Conservation (phyloP, 164 flowering plant genomes). For the Magnolia officinalis region DNA sequence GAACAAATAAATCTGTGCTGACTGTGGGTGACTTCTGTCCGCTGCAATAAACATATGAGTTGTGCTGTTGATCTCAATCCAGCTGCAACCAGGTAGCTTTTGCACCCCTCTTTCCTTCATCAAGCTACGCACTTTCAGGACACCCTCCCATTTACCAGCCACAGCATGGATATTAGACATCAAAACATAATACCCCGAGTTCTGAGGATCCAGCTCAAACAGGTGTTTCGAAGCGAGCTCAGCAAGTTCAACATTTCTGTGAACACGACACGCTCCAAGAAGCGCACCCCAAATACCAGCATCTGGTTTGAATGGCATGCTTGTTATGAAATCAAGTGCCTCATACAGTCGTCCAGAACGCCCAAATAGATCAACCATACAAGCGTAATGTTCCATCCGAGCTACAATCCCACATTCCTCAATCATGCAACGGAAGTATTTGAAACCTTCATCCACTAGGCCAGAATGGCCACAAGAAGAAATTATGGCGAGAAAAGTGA, state of each 20-base stretch:
- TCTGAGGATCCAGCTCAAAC: slow-evolving; percentile 62
- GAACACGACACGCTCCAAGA: slow-evolving; percentile 72
- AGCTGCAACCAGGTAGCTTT: slow-evolving; percentile 81
- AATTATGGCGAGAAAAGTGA: slow-evolving; percentile 72
- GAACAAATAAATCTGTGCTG: slow-evolving; percentile 41
- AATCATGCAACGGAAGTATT: slow-evolving; percentile 49
- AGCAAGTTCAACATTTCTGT: slow-evolving; percentile 69
- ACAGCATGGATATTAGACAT: slow-evolving; percentile 67
- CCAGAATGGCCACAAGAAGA: slow-evolving; percentile 87
- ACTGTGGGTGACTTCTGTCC: slow-evolving; percentile 56
- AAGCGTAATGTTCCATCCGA: slow-evolving; percentile 80
- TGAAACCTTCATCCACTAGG: slow-evolving; percentile 55
- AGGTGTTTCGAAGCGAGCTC: slow-evolving; percentile 59
- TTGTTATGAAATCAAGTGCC: slow-evolving; percentile 48
- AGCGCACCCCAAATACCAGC: slow-evolving; percentile 88
- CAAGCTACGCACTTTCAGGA: slow-evolving; percentile 40
- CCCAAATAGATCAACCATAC: slow-evolving; percentile 79
- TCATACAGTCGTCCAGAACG: slow-evolving; percentile 65
- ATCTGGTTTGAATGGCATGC: slow-evolving; percentile 75
- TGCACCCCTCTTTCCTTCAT: slow-evolving; percentile 73
- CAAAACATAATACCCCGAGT: slow-evolving; percentile 72
- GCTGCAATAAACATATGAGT: slow-evolving; percentile 66
- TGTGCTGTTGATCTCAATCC: slow-evolving; percentile 55
- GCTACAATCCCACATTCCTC: slow-evolving; percentile 47
- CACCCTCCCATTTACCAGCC: slow-evolving; percentile 67